Base-by-base conservation (phyloP, 225 moss, liverwort and hornwort species). In the Polytrichum commune region DNA sequence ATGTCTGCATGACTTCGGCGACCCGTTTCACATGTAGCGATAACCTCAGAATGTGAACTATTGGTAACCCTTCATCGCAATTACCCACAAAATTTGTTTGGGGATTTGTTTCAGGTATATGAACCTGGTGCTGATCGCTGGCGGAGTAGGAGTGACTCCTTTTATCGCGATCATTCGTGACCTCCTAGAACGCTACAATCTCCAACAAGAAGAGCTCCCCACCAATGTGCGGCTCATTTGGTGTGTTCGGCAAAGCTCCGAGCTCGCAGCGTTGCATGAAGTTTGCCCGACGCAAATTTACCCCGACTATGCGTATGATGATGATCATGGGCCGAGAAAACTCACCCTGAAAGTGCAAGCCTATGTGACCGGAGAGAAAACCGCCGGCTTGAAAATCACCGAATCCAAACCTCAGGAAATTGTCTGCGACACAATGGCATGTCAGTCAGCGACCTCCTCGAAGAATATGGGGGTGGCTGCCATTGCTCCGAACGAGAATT, bases 61-160 rank as follows among this genome's bases (percentile, higher is more conserved):
- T 35, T 35, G 35, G 9, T 35, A 35, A 35, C 38, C 38, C 10
- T 38, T 38, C 38, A 38, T 46, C 46, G 46, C 13, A 46, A 46
- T 46, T 46, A 16, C 9, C 9, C 9, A 35, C 13, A 16, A 8
- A 13, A 46, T 46, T 46, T 46, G 46, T 16, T 16, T 46, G 46
- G 16, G 46, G 46, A 13, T 13, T 46, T 46, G 10, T 46, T 60
- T 20, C 82, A 82, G 82, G 35, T 82, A 86, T 61, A 75, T 55
- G n/a, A 80, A 77, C 38, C 35, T 86, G 60, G 75, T 86, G 24
- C 19, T 82, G 69, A 75, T 86, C n/a, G 85, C 85, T 6, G 82
- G 85, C 53, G 85, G 85, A 64, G 77, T 74, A 7, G 85, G 85
- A 28, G 67, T 80, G 0, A 86, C 85, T 0, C 85, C 85, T 4